Conservation (phyloP, 2,329 filamentous ascomycete genomes). For the Scedosporium aurantiacum region DNA sequence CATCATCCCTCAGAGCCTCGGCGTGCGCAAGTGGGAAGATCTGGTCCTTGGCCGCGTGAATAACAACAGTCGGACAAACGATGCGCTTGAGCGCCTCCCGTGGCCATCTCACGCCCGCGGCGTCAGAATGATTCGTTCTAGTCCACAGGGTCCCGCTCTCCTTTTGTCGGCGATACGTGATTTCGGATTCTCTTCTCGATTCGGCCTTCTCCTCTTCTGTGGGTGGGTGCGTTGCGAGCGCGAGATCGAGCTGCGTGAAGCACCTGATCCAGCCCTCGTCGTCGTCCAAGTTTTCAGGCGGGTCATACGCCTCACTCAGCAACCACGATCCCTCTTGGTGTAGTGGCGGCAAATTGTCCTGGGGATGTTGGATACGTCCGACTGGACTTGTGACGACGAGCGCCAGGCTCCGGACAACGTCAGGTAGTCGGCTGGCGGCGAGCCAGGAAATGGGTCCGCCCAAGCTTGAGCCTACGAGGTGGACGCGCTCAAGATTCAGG, state of each 20-base stretch:
- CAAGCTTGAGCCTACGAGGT: constrained; percentile 17
- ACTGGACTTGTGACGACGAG: constrained; percentile 16
- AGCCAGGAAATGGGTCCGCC: constrained; percentile 16
- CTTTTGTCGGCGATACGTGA: constrained; percentile 12
- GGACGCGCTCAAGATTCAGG: constrained; percentile 13
- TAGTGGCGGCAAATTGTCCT: constrained; percentile 9
- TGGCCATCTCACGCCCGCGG: constrained; percentile 14
- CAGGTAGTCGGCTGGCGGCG: constrained; percentile 12
- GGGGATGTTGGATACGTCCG: constrained; percentile 9
- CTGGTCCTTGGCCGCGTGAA: constrained; percentile 19
- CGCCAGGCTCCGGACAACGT: constrained; percentile 13
- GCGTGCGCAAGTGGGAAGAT: constrained; percentile 17
- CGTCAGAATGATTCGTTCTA: constrained; percentile 18
- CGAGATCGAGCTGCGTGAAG: constrained; percentile 8
- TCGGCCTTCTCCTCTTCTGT: constrained; percentile 11
- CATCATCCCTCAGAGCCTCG: constrained; percentile 14
- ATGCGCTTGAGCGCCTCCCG: constrained; percentile 14
- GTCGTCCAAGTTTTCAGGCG: constrained; percentile 10
- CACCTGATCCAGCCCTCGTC: constrained; percentile 11
- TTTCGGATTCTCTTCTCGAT: constrained; percentile 9
- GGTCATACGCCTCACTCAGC: background rate
- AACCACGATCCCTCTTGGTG: constrained; percentile 7
- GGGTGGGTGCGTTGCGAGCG: constrained; percentile 7
- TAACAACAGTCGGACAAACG: constrained; percentile 16
- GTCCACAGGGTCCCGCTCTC: constrained; percentile 16